Evolutionary conservation across 140 eudicot genomes (phyloP), one percentile per base, ranked within the genome.

Genomic region (Stevia rebaudiana): DNA sequence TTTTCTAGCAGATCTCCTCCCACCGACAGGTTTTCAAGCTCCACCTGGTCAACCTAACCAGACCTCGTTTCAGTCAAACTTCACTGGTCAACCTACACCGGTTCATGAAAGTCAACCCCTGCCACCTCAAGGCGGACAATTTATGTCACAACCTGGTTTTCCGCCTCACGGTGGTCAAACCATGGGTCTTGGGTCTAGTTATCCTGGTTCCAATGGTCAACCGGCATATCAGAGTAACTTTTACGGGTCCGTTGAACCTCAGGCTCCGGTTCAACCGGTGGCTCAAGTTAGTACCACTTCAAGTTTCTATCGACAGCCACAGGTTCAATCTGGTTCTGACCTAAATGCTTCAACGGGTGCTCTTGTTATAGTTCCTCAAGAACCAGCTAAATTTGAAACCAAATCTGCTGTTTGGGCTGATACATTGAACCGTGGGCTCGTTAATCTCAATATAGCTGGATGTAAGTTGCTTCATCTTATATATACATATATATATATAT

Each of bases 401-500:
- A 94, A 86, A 67, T 94, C 99, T 16, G 68, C 95, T 5, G 94
- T 94, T 42, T 94, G 99, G 99, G 83, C 90, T 6, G 99, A 94
- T 72, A 94, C 99, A 19, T 84, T 94, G 56, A 94, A 84, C 88
- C 89, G 99, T 9, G 99, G 99, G 43, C 82, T 94, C 1, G 99
- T 94, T 53, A 77, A 94, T 80, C 56, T 94, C 75, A 82, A 94
- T 63, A 94, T 94, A 44, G 92, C 97, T 57, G 99, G 99, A 83
- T 39, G 99, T 94, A 54, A 86, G 97, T 79, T 75, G 55, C 51
- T 40, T 59, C 33, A 48, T 61, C 11, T 10, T 6, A 5, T 23
- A 9, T 35, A 1, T 3, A 6, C 56, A 10, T 2, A 30, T 54
- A 11, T 6, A n/a, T 30, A n/a, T n/a, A n/a, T n/a, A n/a, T n/a